Evolutionary conservation across 2,329 filamentous ascomycete species (phyloP), one percentile per base, ranked within the genome.

Genomic region (Fusarium sambucinum): DNA sequence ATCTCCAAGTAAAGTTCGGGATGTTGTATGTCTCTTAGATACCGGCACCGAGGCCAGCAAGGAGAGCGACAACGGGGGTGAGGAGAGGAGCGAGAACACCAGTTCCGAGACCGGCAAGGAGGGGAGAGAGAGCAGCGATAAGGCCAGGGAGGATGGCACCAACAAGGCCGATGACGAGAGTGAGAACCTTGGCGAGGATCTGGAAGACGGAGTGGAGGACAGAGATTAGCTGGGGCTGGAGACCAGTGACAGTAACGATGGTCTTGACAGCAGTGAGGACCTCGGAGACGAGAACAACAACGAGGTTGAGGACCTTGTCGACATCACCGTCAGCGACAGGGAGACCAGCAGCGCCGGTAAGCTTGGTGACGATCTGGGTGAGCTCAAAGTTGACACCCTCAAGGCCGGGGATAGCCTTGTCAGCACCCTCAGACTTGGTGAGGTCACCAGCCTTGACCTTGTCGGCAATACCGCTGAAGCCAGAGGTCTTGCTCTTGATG

Each of bases 121-220:
- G 64, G 61, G 75, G 75, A 41, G 50, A 54, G 16, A 77, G 74
- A 29, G 51, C 68, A 47, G 63, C 61, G 32, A 75, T 27, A 23
- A 77, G 63, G 11, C 66, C 72, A 42, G 75, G 73, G n/a, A 76
- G 41, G 48, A 74, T 59, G 30, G 40, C 69, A 19, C 37, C 42
- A 12, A 76, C 53, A 29, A 75, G 65, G 30, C 65, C 72, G 21
- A 63, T 66, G 65, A 77, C 60, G 4, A 73, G 65, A 17, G 35
- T 40, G 11, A 77, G 61, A 19, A 77, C 55, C 51, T 73, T 68
- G 59, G 71, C 45, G 35, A 77, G 61, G 44, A 76, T 67, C 56
- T 47, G 56, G 66, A 77, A 69, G 65, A 77, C 65, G 41, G 72
- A 71, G 68, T 70, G 65, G 44, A 77, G 69, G 59, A 76, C 41